Base-by-base conservation (phyloP, 495 filamentous ascomycete genomes). In the Sordaria brevicollis region DNA sequence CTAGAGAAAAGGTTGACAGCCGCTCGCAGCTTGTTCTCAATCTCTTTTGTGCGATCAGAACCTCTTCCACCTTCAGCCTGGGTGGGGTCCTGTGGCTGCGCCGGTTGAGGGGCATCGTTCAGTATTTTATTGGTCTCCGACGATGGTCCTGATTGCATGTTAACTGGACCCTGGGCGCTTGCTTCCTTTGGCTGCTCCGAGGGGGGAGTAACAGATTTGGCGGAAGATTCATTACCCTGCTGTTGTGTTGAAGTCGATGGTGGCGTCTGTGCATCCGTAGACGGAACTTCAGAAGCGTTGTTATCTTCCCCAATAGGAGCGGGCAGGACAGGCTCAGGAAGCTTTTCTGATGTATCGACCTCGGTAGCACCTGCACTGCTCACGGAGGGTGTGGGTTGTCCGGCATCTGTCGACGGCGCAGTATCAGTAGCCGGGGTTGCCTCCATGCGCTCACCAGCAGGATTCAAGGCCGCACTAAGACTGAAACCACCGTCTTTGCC, bases 11-110 rank as follows among this genome's bases (percentile, higher is more conserved):
- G 62, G 5, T 70, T 65, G 36, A 77, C 66, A 6, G 74, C 71
- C 11, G 54, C 67, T 13, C 57, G 65, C 39, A 77, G 29, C 65
- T 72, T 73, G n/a, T 66, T n/a, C 11, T 71, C 57, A 19, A 75
- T 33, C 7, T 68, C 34, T 25, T 31, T 62, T 11, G 11, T 62
- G 6, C 25, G 25, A 62, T 17, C 2, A 62, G 11, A 11, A 13
- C 25, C 11, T 62, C 49, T 62, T 8, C 21, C 25, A 62, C 11
- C 6, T 31, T 31, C 25, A 2, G 2, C 13, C 17, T 17, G 25
- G 21, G 49, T 29, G 25, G 49, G 49, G 15, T 15, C 5, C 13
- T 4, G 49, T 57, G 49, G 15, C 5, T 62, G 49, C 25, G 25
- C 15, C 1, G 29, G 25, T 33, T 31, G 49, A 17, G 13, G 25